A percentile compares a stretch with the other conserved stretches of the same genome.
Conservation (phyloP, 2,329 filamentous ascomycete species). For the Colletotrichum falcatum region DNA sequence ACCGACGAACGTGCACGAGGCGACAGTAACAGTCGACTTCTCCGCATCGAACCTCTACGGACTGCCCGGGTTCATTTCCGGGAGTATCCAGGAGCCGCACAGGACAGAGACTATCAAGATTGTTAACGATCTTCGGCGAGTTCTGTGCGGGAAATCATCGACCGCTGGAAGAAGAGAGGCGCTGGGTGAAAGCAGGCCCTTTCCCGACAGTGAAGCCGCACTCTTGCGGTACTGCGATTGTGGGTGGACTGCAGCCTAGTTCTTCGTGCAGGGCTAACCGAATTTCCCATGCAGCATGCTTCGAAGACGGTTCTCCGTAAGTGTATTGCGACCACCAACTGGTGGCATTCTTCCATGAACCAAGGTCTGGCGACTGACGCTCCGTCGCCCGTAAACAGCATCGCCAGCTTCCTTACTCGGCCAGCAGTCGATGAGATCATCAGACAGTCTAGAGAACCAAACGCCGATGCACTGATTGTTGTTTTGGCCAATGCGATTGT, state of each 20-base stretch:
- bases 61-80: constrained; percentile 9
- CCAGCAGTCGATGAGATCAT: constrained; percentile 11
- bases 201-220: constrained; percentile 6
- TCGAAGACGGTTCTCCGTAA: constrained; percentile 33
- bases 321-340: background rate
- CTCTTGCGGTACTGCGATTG: constrained; percentile 29
- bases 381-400: background rate
- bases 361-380: background rate
- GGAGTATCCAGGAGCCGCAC: constrained; percentile 2
- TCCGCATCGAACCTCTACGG: constrained; percentile 30
- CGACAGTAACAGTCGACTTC: constrained; percentile 10
- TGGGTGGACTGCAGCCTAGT: background rate
- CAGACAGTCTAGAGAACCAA: constrained; percentile 5
- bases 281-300: constrained; percentile 3
- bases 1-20: background rate
- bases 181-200: background rate
- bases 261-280: background rate
- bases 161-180: background rate
- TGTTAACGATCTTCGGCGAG: constrained; percentile 28
- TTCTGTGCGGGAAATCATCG: constrained; percentile 1
- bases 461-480: background rate
- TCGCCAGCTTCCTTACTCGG: constrained; percentile 25
- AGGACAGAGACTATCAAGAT: constrained; percentile 19
- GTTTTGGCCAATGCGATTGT: constrained; percentile 17
- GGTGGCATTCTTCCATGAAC: rapidly evolving